These are phyloP conservation scores for Trametes sp. DNA, from an alignment of 1,284 basidiomycete species.

Conservation along the genomic window DNA sequence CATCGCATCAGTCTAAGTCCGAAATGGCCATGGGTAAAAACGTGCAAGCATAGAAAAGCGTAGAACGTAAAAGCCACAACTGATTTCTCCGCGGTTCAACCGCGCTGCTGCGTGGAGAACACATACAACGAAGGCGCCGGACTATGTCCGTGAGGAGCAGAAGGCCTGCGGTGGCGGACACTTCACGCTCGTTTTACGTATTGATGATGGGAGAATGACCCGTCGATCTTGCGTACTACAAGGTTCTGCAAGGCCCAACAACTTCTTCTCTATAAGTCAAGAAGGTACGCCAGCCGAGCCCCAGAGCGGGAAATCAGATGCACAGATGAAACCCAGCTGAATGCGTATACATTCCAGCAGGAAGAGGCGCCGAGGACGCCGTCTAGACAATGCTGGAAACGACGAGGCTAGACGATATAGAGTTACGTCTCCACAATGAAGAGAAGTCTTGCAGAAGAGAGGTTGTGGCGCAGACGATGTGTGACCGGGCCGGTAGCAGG, in stretches of 20 bases:
- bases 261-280: constrained; percentile 27
- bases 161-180: constrained; percentile 19
- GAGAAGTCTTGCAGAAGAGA: constrained; percentile 7
- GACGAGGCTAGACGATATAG: constrained; percentile 3
- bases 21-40: constrained; percentile 12
- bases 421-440: constrained; percentile 10
- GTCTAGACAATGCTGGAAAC: neutral
- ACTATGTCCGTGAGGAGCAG: constrained; percentile 24
- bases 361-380: neutral
- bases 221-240: constrained; percentile 24
- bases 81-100: constrained; percentile 26
- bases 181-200: constrained; percentile 29
- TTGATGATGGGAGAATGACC: constrained; percentile 28
- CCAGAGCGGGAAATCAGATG: constrained; percentile 6
- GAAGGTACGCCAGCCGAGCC: constrained; percentile 29
- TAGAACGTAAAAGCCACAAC: neutral
- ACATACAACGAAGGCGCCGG: constrained; percentile 21
- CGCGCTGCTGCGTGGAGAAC: constrained; percentile 14
- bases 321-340: neutral
- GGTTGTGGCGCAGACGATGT: neutral
- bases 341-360: neutral
- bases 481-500: constrained; percentile 1
- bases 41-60: constrained; percentile 12
- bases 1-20: constrained; percentile 20
- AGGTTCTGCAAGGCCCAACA: constrained; percentile 23